Base-by-base conservation (phyloP, 2,329 filamentous ascomycete genomes). In the Fusarium sp. region DNA sequence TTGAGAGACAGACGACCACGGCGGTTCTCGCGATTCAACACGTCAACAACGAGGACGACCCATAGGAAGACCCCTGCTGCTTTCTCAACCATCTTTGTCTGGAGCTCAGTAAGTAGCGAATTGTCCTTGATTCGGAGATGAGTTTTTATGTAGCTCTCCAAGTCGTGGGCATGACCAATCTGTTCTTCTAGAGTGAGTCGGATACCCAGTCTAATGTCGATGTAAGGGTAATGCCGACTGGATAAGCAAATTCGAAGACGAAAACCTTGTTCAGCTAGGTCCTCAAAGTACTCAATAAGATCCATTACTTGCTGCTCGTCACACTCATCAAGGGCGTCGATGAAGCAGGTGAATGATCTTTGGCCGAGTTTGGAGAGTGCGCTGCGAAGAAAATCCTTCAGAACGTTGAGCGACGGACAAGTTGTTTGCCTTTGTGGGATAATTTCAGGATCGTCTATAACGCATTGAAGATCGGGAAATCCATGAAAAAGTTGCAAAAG, bases 291-390 rank as follows among this genome's bases (percentile, higher is more conserved):
- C 0, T 52, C 28, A 0, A 86, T 65, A 76, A 87, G 81, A 0
- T 80, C 77, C 22, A 77, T 77, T 0, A 82, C 72, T 40, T 86
- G 73, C 0, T 72, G 53, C 26, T 83, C 79, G 3, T 82, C 74
- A 39, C 83, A 86, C 50, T 87, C 85, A 8, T 87, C 85, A 0
- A 87, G 74, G 0, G 84, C 85, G 52, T 86, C 83, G 1, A 81
- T 69, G 26, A 78, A 80, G 1, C 66, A 74, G 1, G 2, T 53
- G 0, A 69, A 44, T 0, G 39, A 17, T 0, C 49, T 11, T 9
- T 42, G n/a, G 0, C n/a, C 58, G 0, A 72, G 46, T 0, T 14
- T 43, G 2, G 8, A 14, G 0, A 68, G 8, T 0, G 57, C 49
- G 0, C 18, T 44, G 0, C 28, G 8, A 4, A 72, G 18, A 0